A percentile compares a stretch with the other conserved stretches of the same genome.
These are phyloP conservation scores for Microthlaspi erraticum DNA, from an alignment of 345 rosid species.

Conservation along the genomic window DNA sequence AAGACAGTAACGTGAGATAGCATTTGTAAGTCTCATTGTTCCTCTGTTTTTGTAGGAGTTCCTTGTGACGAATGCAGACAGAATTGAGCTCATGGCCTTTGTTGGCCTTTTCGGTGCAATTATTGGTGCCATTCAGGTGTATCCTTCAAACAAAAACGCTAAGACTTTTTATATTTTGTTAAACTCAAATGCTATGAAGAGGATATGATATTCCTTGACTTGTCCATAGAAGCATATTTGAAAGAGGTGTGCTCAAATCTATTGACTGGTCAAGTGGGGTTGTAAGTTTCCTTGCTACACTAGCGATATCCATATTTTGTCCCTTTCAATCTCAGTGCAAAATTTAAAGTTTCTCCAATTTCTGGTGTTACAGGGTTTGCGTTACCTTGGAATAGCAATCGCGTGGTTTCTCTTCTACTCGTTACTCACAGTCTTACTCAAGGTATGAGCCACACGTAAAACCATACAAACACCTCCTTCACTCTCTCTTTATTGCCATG, in stretches of 20 bases:
- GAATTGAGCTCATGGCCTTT: slow-evolving; percentile 79
- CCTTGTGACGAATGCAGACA: slow-evolving; percentile 81
- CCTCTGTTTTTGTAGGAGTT: slow-evolving; percentile 62
- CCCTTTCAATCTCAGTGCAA: not conserved
- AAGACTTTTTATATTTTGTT: not conserved
- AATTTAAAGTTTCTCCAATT: not conserved
- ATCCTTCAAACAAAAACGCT: too few relatives aligned
- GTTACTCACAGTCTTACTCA: slow-evolving; percentile 73
- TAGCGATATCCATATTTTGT: not conserved
- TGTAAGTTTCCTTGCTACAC: slow-evolving; percentile 51
- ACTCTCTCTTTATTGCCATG: not conserved
- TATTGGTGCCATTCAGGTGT: slow-evolving; percentile 86
- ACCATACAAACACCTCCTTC: not conserved
- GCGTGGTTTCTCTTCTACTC: slow-evolving; percentile 86
- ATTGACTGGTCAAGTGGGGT: slow-evolving; percentile 85
- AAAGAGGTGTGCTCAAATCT: slow-evolving; percentile 69
- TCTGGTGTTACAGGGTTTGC: slow-evolving; percentile 62
- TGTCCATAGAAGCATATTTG: slow-evolving; percentile 70
- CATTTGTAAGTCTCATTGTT: not conserved
- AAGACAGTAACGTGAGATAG: not conserved
- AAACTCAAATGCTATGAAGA: not conserved
- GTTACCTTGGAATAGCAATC: slow-evolving; percentile 65
- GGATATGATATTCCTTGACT: slow-evolving; percentile 46
- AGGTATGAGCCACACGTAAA: slow-evolving; percentile 50
- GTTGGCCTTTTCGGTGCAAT: slow-evolving; percentile 84